These are phyloP conservation scores for Rhizophagus sp. DNA, from an alignment of 192 early-diverging fungal species.

Conservation along the genomic window DNA sequence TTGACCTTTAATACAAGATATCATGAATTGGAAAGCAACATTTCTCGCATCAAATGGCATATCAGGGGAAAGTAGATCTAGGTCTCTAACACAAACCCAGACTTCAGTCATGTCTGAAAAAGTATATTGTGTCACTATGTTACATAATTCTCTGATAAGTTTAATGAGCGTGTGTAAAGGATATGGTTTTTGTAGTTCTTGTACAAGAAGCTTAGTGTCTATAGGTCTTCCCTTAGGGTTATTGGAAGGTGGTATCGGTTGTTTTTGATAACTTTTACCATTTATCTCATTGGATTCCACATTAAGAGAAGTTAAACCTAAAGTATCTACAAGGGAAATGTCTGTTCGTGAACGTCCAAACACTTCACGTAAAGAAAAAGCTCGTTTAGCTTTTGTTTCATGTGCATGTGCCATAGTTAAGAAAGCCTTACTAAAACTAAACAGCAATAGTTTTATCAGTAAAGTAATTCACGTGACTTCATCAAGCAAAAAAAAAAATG, in stretches of 20 bases:
- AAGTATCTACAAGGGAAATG: background rate
- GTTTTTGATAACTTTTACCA: background rate
- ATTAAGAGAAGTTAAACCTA: background rate
- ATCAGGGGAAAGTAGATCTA: slow-evolving; percentile 47
- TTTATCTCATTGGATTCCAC: background rate
- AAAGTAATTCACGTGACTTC: no score
- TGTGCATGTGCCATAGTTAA: background rate
- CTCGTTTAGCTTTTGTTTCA: background rate
- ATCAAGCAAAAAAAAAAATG: background rate
- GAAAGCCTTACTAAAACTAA: no score
- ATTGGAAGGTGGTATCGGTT: background rate
- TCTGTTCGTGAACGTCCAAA: background rate
- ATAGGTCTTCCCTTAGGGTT: slow-evolving; percentile 32
- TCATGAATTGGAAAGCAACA: slow-evolving; percentile 60
- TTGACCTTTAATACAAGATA: slow-evolving; percentile 56
- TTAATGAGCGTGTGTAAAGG: slow-evolving; percentile 44
- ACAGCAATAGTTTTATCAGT: no score
- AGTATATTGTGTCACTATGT: slow-evolving; percentile 49
- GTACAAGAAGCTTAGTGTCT: slow-evolving; percentile 53
- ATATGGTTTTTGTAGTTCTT: slow-evolving; percentile 42
- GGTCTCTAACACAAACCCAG: slow-evolving; percentile 51
- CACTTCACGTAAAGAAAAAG: background rate
- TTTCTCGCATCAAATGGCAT: slow-evolving; percentile 53
- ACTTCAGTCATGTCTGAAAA: slow-evolving; percentile 56
- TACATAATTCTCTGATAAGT: slow-evolving; percentile 49